Conservation (phyloP, 106 monocot genomes). For the Dioscorea dumetorum region DNA sequence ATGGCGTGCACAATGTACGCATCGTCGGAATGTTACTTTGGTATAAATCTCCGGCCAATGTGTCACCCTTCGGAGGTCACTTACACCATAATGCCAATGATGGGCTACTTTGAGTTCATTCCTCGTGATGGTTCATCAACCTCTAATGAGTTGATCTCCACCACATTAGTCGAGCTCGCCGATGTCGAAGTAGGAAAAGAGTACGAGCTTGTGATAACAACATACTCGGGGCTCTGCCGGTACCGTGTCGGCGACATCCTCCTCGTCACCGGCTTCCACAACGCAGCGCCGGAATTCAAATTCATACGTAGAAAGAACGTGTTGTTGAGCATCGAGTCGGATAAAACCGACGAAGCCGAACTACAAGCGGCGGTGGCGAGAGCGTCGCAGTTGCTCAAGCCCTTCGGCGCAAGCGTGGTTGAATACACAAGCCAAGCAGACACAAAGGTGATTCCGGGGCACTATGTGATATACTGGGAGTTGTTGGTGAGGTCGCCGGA, state of each 20-base stretch:
- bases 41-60: slow-evolving; percentile 78
- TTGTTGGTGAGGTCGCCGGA: slow-evolving; percentile 29
- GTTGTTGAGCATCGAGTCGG: slow-evolving; percentile 60
- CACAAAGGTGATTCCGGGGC: slow-evolving; percentile 49
- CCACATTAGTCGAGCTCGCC: no score
- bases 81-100: slow-evolving; percentile 94
- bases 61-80: slow-evolving; percentile 58
- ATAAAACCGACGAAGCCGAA: slow-evolving; percentile 68
- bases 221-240: slow-evolving; percentile 69
- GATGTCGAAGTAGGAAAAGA: slow-evolving; percentile 67
- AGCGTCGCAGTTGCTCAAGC: slow-evolving; percentile 35
- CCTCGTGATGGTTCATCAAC: no score
- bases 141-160: no score
- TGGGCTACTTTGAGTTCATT: slow-evolving; percentile 78
- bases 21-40: slow-evolving; percentile 91
- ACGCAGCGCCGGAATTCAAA: slow-evolving; percentile 54
- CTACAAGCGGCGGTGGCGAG: slow-evolving; percentile 51
- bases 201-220: slow-evolving; percentile 83
- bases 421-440: slow-evolving; percentile 77
- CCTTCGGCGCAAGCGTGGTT: slow-evolving; percentile 32
- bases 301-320: slow-evolving; percentile 63
- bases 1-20: slow-evolving; percentile 96
- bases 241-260: slow-evolving; percentile 60
- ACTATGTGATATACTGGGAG: slow-evolving; percentile 79
- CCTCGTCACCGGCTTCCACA: slow-evolving; percentile 56